Percentiles rank a stretch among this genome's conserved stretches.
phyloP scores from a whole-genome alignment of 495 filamentous ascomycete species.

The Hypoxylon crocopeplum region DNA sequence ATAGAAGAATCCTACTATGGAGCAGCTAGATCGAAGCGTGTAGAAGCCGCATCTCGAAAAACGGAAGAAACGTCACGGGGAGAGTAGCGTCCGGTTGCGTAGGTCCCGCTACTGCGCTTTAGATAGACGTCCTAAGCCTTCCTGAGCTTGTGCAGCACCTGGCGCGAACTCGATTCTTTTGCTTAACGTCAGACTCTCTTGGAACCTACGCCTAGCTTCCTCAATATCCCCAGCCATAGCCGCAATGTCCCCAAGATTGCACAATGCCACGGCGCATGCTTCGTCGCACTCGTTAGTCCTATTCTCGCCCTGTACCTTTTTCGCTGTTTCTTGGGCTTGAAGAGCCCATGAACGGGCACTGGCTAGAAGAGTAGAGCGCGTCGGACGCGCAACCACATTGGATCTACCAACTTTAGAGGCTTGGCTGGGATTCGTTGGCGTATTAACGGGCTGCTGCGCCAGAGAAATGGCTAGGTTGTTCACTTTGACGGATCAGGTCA shows the following conservation, averaged over 20 bases:
- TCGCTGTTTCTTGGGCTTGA: constrained; percentile 36
- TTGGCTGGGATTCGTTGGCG: constrained; percentile 41
- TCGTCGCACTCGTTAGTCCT: constrained; percentile 82
- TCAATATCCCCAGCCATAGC: constrained; percentile 67
- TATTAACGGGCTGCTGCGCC: constrained; percentile 66
- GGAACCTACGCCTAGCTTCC: constrained; percentile 69
- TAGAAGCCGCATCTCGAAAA: neutral
- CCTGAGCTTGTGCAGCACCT: constrained; percentile 66
- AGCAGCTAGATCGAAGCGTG: neutral
- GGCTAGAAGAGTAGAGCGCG: constrained; percentile 56
- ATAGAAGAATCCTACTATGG: neutral
- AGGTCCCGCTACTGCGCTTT: neutral
- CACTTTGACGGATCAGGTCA: constrained; percentile 51
- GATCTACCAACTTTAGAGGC: constrained; percentile 16
- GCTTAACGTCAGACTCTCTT: constrained; percentile 68
- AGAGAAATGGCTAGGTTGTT: constrained; percentile 74
- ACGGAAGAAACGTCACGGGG: neutral
- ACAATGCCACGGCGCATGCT: constrained; percentile 82
- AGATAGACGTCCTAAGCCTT: constrained; percentile 60
- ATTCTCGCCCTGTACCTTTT: constrained; percentile 52
- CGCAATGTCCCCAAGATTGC: constrained; percentile 85
- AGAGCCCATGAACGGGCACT: constrained; percentile 41
- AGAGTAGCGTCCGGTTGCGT: constrained; percentile 1
- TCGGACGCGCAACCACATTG: constrained; percentile 41
- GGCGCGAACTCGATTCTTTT: constrained; percentile 68